Base-by-base conservation (phyloP, 2,329 filamentous ascomycete genomes). In the Alternaria conjuncta region DNA sequence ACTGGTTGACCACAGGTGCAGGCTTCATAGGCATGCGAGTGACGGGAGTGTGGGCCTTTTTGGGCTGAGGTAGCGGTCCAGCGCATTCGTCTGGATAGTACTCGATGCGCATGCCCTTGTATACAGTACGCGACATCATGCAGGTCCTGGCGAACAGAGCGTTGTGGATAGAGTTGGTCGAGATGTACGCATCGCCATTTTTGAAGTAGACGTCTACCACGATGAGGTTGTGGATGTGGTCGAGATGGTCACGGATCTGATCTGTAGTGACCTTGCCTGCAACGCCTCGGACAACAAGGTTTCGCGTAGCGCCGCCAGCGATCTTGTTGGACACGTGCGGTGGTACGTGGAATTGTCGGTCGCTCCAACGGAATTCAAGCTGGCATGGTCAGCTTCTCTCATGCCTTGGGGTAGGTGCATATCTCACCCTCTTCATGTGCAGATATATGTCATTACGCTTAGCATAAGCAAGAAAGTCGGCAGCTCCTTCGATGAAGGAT, bases 201-300 rank as follows among this genome's bases (percentile, higher is more conserved):
- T 80, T 78, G 76, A 92, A 90, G 55, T 68, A 66, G 47, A 96
- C 81, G 46, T 86, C 86, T 71, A 96, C 84, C 11, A 96, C 86
- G 21, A 90, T 83, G 1, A 96, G 84, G 65, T 92, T 92, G 81
- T 95, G 89, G 64, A 96, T 95, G 75, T 96, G 93, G 23, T 94
- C 90, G 41, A 96, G 84, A 71, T 96, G 91, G 5, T 89, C 85
- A 11, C 90, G 88, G 66, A 96, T 88, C 15, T 81, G 80, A 8
- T 86, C 81, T 68, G 89, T 89, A 0, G 89, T 93, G 68, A 92
- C 57, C 82, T 85, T 57, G 81, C 81, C 69, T 83, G 70, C 65
- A 18, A 86, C 87, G 10, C 86, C 85, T 61, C 86, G 86, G 45
- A 96, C 86, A 20, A 94, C 81, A 41, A 96, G 78, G 71, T 95